These are phyloP conservation scores for Herpetospermum pedunculosum DNA, from an alignment of 306 rosid genomes.

Conservation along the genomic window DNA sequence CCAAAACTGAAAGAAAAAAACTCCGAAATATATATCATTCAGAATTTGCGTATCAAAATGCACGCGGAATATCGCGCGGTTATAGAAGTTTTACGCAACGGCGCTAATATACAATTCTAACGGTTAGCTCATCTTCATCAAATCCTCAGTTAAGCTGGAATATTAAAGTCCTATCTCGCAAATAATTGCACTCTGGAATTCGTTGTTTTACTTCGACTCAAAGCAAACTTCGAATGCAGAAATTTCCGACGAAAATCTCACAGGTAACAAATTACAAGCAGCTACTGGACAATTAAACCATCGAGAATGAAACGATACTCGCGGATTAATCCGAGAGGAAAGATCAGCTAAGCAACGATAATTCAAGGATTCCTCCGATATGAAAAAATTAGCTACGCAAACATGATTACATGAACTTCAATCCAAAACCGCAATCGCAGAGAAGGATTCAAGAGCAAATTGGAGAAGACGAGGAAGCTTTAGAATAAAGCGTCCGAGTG, in stretches of 20 bases:
- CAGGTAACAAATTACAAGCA: neutral
- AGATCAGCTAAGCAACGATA: neutral
- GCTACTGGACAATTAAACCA: neutral
- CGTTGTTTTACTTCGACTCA: neutral
- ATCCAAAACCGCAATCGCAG: neutral
- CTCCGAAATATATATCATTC: neutral
- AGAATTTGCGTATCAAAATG: conserved; percentile 1
- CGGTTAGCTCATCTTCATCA: neutral
- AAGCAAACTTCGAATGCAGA: conserved; percentile 6
- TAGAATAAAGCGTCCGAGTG: conserved; percentile 14
- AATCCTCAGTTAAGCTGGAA: neutral
- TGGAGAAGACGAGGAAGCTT: conserved; percentile 15
- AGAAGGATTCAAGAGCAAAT: conserved; percentile 9
- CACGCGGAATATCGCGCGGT: neutral
- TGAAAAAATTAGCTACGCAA: neutral
- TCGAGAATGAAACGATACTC: neutral
- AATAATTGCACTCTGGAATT: neutral
- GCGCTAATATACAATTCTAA: neutral
- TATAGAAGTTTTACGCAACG: neutral
- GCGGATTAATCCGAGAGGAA: neutral
- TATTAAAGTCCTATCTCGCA: neutral
- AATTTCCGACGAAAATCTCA: neutral
- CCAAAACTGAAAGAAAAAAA: conserved; percentile 1
- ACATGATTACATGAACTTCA: neutral
- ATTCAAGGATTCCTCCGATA: neutral